phyloP scores from a whole-genome alignment of 768 basidiomycete species.

The Lentinula detonsa region DNA sequence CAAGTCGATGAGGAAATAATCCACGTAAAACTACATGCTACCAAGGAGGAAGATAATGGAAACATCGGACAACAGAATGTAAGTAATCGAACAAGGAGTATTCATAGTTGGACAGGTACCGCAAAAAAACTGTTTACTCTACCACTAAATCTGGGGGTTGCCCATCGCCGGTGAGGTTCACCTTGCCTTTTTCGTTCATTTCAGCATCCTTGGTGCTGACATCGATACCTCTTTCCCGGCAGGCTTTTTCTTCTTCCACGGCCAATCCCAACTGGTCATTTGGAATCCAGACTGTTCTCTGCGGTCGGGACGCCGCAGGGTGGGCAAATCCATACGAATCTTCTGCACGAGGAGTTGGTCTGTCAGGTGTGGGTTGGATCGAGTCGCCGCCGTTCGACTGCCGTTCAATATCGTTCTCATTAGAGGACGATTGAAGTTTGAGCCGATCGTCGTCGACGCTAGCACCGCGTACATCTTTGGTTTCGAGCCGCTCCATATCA shows the following conservation, averaged over 20 bases:
- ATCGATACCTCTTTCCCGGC: slow-evolving; percentile 44
- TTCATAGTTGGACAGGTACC: no score
- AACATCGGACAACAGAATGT: no score
- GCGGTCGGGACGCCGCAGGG: slow-evolving; percentile 70
- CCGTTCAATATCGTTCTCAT: neutral
- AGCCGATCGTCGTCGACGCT: neutral
- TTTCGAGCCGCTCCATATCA: neutral
- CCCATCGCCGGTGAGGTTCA: slow-evolving; percentile 37
- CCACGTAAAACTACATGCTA: no score
- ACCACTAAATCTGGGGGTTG: slow-evolving; percentile 28
- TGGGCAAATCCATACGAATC: slow-evolving; percentile 77
- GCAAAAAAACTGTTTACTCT: slow-evolving; percentile 2
- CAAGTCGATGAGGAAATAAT: no score
- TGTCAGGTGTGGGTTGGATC: slow-evolving; percentile 10
- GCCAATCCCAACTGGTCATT: slow-evolving; percentile 59
- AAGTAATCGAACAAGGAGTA: no score
- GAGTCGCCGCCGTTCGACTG: neutral
- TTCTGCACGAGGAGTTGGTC: slow-evolving; percentile 15
- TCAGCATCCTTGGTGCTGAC: slow-evolving; percentile 41
- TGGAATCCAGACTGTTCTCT: slow-evolving; percentile 83
- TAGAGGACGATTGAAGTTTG: neutral
- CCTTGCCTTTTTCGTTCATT: slow-evolving; percentile 59
- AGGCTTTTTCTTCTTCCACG: slow-evolving; percentile 56
- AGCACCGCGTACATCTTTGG: neutral
- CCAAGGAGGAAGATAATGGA: no score